Base-by-base conservation (phyloP, 1,284 basidiomycete genomes). In the Irpex lacteus region DNA sequence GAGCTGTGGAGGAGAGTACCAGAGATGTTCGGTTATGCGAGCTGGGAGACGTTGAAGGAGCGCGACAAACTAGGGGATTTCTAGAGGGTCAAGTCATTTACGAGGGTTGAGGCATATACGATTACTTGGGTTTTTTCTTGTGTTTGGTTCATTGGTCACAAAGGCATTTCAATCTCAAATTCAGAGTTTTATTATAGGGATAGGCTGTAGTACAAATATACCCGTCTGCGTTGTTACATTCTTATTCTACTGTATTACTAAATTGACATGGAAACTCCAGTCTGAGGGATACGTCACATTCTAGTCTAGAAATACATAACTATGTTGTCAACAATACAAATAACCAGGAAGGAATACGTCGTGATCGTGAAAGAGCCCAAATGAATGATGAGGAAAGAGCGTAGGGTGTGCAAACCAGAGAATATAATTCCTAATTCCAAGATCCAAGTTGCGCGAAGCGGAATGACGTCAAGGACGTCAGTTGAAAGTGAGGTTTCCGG, bases 1-100 rank as follows among this genome's bases (percentile, higher is more conserved):
- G 54, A 56, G 13, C 7, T 56, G 9, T 56, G 54, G 54, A 56
- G 54, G n/a, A 56, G 54, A 26, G 54, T 61, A 8, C 60, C 60
- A 19, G 53, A 37, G 37, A 54, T 61, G 52, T 61, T 55, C 36
- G 60, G 60, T 11, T 47, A 59, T 32, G 37, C 60, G 36, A 36
- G 13, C 36, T 61, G 60, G 60, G 60, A 61, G 21, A 61, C 60
- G 9, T 57, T 61, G 36, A 37, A 32, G n/a, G 60, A 56, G 52
- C 21, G 34, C 36, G 50, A 61, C 40, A 49, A 57, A 26, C 13
- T 61, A 7, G 37, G 40, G 7, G 53, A 61, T 6, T 40, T 8
- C 38, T 36, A 36, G 15, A 21, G 32, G 19, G 13, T 34, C 15
- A 19, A 56, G 32, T 19, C 13, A 15, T 15, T 13, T 56, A 21